These are phyloP conservation scores for Metschnikowia lunata DNA, from an alignment of 805 yeast species.

Conservation along the genomic window DNA sequence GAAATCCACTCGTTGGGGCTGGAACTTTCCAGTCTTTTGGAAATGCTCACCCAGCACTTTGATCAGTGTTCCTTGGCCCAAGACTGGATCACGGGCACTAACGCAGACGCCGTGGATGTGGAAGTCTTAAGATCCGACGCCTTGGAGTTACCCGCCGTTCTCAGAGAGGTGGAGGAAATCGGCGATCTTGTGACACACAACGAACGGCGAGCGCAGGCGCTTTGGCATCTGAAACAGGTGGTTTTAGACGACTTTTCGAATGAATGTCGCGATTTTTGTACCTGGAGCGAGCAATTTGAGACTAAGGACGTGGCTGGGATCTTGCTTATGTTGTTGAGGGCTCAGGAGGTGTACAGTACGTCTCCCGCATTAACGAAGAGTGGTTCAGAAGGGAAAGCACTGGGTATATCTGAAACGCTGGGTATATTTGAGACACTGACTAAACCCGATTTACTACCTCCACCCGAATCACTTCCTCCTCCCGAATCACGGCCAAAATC, in stretches of 20 bases:
- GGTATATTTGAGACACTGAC: not conserved
- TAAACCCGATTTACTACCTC: not conserved
- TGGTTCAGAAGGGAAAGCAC: not conserved
- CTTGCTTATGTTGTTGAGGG: not conserved
- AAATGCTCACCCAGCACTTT: conserved; percentile 73
- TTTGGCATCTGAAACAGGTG: conserved; percentile 14
- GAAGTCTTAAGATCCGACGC: conserved; percentile 50
- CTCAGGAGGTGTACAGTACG: not conserved
- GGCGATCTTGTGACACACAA: conserved; percentile 34
- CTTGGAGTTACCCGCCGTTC: conserved; percentile 53
- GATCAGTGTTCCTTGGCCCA: conserved; percentile 65
- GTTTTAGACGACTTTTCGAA: conserved; percentile 15
- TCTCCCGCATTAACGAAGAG: not conserved
- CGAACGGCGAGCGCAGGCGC: conserved; percentile 27
- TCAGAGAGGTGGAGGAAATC: conserved; percentile 30
- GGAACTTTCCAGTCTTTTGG: conserved; percentile 65
- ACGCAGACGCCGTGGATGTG: conserved; percentile 25
- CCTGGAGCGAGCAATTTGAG: conserved; percentile 21
- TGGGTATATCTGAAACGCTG: not conserved
- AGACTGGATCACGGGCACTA: conserved; percentile 2
- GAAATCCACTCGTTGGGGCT: conserved; percentile 52
- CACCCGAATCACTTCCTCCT: not conserved
- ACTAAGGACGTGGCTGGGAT: conserved; percentile 23
- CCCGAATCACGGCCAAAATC: not conserved
- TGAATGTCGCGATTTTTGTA: conserved; percentile 16